phyloP scores from a whole-genome alignment of 1,139 yeast species.

The Yamadazyma friedrichii region DNA sequence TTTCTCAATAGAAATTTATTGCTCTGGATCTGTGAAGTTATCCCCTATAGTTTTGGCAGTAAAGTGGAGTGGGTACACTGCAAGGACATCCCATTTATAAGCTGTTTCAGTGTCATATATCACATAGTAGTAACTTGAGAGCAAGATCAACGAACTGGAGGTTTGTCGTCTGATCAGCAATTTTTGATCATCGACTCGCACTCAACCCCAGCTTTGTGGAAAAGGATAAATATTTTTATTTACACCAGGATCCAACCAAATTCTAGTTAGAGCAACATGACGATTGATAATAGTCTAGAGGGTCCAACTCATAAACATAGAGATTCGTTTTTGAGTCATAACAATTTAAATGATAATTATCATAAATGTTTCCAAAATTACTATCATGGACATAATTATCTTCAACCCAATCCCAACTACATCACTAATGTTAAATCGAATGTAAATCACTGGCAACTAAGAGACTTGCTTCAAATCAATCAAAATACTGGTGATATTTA shows the following conservation, averaged over 20 bases:
- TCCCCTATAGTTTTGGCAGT: no score
- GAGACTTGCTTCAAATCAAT: slow-evolving; percentile 65
- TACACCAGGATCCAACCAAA: not conserved
- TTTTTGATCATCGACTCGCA: slow-evolving; percentile 9
- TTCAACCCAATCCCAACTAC: slow-evolving; percentile 39
- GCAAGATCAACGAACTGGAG: not conserved
- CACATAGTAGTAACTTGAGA: no score
- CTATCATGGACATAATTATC: slow-evolving; percentile 40
- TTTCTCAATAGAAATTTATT: no score
- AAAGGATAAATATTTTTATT: slow-evolving; percentile 1
- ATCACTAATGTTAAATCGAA: slow-evolving; percentile 29
- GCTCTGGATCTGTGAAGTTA: no score
- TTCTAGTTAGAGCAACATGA: slow-evolving; percentile 4
- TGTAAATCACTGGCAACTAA: slow-evolving; percentile 81
- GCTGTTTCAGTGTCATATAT: no score
- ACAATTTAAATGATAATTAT: slow-evolving; percentile 9
- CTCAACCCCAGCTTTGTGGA: slow-evolving; percentile 10
- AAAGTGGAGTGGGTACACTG: no score
- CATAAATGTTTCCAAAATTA: slow-evolving; percentile 42
- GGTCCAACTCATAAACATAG: slow-evolving; percentile 3
- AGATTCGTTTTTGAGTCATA: slow-evolving; percentile 3
- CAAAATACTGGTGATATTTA: slow-evolving; percentile 26
- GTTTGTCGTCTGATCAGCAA: slow-evolving; percentile 1
- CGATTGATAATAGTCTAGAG: slow-evolving; percentile 6
- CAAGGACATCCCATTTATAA: no score